A percentile compares a stretch with the other conserved stretches of the same genome.
Conservation (phyloP, 2,329 filamentous ascomycete genomes). For the Aaosphaeria pasadenensis region DNA sequence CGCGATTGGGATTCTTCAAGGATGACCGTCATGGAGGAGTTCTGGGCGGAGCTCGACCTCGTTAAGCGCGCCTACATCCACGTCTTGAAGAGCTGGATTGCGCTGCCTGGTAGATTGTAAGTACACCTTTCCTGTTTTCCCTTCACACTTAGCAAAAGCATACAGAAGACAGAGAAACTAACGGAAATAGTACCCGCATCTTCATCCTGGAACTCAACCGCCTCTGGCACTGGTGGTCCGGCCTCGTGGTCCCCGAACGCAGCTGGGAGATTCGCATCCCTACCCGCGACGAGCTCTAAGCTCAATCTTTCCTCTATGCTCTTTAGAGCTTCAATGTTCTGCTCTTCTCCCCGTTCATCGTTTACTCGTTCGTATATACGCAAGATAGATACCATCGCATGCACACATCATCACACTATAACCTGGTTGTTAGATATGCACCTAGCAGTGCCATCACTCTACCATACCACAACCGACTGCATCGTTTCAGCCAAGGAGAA, state of each 20-base stretch:
- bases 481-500: no score
- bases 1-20: slow-evolving; percentile 40
- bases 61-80: slow-evolving; percentile 63
- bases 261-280: slow-evolving; percentile 52
- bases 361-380: no score
- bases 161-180: background rate
- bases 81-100: slow-evolving; percentile 68
- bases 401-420: no score
- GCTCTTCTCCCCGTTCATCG: no score
- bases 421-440: no score
- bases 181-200: slow-evolving; percentile 47
- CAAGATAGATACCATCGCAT: no score
- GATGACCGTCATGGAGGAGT: slow-evolving; percentile 53
- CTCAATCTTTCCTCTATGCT: background rate
- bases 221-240: slow-evolving; percentile 61
- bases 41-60: slow-evolving; percentile 62
- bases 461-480: no score
- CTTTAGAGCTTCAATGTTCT: no score
- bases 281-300: slow-evolving; percentile 25
- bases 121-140: slow-evolving; percentile 38
- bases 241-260: slow-evolving; percentile 56
- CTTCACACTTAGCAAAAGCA: background rate
- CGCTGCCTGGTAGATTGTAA: slow-evolving; percentile 68
- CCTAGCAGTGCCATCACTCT: no score
- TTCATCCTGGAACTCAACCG: slow-evolving; percentile 52